Conservation (phyloP, 805 yeast species). For the Ogataea methanolica region DNA sequence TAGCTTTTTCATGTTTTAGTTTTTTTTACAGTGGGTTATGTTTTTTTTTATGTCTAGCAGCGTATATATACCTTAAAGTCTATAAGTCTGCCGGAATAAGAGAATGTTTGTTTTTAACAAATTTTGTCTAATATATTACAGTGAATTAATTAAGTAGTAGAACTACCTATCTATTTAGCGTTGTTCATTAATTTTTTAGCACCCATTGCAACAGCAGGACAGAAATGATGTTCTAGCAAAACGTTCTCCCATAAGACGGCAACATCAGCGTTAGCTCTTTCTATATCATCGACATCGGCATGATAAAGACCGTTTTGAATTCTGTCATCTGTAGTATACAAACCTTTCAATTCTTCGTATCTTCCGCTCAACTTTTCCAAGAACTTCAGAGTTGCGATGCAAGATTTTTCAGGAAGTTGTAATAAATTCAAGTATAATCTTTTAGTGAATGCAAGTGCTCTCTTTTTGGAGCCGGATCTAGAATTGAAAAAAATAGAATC, state of each 20-base stretch:
- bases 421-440: constrained; percentile 62
- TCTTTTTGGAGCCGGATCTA: constrained; percentile 56
- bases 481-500: constrained; percentile 80
- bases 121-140: not conserved
- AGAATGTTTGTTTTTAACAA: not conserved
- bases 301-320: constrained; percentile 75
- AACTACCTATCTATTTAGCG: constrained; percentile 19
- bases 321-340: constrained; percentile 85
- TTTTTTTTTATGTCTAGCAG: too few relatives aligned
- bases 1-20: not conserved
- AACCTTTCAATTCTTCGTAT: constrained; percentile 66
- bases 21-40: not conserved
- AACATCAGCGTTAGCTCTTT: constrained; percentile 78
- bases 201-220: constrained; percentile 75
- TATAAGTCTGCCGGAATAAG: too few relatives aligned
- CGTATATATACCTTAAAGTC: too few relatives aligned
- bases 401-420: constrained; percentile 84
- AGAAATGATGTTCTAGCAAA: constrained; percentile 74
- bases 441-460: constrained; percentile 81
- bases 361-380: constrained; percentile 69
- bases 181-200: constrained; percentile 38
- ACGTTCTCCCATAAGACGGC: constrained; percentile 90
- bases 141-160: not conserved
- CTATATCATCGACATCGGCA: constrained; percentile 60
- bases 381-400: constrained; percentile 72